These are phyloP conservation scores for Alternaria consortialis DNA, from an alignment of 2,329 filamentous ascomycete species.

Conservation along the genomic window DNA sequence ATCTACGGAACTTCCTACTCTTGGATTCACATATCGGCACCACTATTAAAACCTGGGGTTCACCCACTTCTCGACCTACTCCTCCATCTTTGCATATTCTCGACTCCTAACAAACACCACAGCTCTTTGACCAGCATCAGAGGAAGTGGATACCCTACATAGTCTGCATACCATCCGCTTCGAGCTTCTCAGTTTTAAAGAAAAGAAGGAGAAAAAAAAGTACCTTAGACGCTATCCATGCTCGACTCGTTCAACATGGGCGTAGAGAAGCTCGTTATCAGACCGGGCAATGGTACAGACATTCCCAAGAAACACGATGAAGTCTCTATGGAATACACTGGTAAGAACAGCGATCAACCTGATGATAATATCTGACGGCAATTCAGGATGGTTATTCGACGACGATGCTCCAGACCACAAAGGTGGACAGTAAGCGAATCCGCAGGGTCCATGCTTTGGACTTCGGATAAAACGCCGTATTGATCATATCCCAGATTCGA, in stretches of 20 bases:
- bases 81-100: conserved; percentile 5
- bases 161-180: neutral
- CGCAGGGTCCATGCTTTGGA: conserved; percentile 3
- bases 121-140: neutral
- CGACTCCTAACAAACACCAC: neutral
- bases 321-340: conserved; percentile 91
- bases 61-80: conserved; percentile 19
- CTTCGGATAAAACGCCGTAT: neutral
- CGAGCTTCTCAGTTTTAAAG: neutral
- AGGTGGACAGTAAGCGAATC: conserved; percentile 72
- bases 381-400: conserved; percentile 75
- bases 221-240: conserved; percentile 1
- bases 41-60: conserved; percentile 33
- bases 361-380: conserved; percentile 20
- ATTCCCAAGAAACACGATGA: conserved; percentile 72
- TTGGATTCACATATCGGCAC: conserved; percentile 21
- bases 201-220: too few relatives aligned
- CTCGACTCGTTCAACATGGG: conserved; percentile 50
- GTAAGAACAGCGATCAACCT: conserved; percentile 21
- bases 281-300: conserved; percentile 68
- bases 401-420: conserved; percentile 65
- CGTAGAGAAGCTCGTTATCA: conserved; percentile 73
- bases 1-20: conserved; percentile 40
- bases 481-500: conserved; percentile 74
- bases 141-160: neutral